Conservation (phyloP, 768 basidiomycete genomes). For the Leucogyrophana mollusca region DNA sequence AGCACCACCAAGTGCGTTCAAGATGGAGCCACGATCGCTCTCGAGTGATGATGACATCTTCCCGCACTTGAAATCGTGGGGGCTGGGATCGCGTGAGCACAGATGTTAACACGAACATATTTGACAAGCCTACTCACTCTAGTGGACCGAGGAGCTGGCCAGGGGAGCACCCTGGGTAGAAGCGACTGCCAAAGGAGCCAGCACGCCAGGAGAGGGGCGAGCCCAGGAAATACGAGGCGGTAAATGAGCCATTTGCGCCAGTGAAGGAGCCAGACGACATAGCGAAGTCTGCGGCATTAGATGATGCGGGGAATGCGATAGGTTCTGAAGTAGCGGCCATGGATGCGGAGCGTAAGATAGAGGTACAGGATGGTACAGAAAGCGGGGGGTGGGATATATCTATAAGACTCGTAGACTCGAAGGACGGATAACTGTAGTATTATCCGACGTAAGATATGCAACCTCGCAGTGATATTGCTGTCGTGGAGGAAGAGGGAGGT, state of each 20-base stretch:
- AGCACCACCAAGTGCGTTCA: constrained; percentile 62
- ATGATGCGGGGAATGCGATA: constrained; percentile 37
- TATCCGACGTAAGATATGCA: background rate
- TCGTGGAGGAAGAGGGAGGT: constrained; percentile 9
- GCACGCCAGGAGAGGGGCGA: constrained; percentile 73
- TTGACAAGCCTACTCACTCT: constrained; percentile 50
- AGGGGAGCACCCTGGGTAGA: constrained; percentile 63
- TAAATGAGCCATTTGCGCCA: constrained; percentile 46
- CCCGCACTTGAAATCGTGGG: constrained; percentile 44
- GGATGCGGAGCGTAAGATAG: constrained; percentile 1
- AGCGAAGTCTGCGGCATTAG: constrained; percentile 21
- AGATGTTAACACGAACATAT: background rate
- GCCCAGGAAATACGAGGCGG: constrained; percentile 68
- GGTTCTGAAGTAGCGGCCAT: constrained; percentile 44
- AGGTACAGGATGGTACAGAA: constrained; percentile 5
- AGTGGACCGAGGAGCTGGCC: constrained; percentile 59
- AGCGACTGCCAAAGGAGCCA: constrained; percentile 62
- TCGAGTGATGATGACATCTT: constrained; percentile 56
- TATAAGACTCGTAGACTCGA: background rate
- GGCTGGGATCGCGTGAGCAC: constrained; percentile 24
- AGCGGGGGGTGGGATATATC: constrained; percentile 4
- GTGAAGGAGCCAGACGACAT: constrained; percentile 52
- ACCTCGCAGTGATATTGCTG: background rate
- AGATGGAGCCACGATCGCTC: constrained; percentile 55
- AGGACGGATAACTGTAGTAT: constrained; percentile 1